These are phyloP conservation scores for Tulasnella sp. DNA, from an alignment of 768 basidiomycete species.

Conservation along the genomic window DNA sequence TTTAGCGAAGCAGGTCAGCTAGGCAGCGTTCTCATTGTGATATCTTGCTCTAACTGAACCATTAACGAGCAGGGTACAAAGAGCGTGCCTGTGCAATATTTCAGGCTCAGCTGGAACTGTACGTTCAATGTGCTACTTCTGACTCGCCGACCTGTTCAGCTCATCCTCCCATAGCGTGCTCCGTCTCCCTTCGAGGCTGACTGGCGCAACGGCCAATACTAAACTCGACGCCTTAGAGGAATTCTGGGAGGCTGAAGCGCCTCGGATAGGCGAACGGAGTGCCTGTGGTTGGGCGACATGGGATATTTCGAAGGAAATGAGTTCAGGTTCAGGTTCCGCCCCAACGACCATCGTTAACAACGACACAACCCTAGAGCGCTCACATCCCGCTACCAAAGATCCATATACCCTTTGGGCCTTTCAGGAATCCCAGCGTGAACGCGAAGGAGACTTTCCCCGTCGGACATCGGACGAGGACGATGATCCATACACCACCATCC, in stretches of 20 bases:
- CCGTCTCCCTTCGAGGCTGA: slow-evolving; percentile 40
- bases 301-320: slow-evolving; percentile 42
- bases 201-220: slow-evolving; percentile 34
- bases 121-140: slow-evolving; percentile 26
- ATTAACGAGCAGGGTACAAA: slow-evolving; percentile 42
- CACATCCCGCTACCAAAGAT: slow-evolving; percentile 30
- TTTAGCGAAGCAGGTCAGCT: slow-evolving; percentile 57
- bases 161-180: slow-evolving; percentile 40
- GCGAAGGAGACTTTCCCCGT: slow-evolving; percentile 35
- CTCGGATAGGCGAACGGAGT: slow-evolving; percentile 59
- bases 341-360: neutral
- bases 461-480: slow-evolving; percentile 43
- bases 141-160: neutral
- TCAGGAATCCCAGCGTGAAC: slow-evolving; percentile 45
- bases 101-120: slow-evolving; percentile 80
- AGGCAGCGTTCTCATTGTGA: slow-evolving; percentile 12
- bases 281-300: slow-evolving; percentile 52
- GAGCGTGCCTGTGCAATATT: slow-evolving; percentile 70
- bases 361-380: neutral
- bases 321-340: neutral
- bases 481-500: slow-evolving; percentile 63
- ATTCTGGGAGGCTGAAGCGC: slow-evolving; percentile 75
- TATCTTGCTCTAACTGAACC: slow-evolving; percentile 5
- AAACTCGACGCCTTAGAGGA: slow-evolving; percentile 56
- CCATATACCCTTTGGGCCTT: slow-evolving; percentile 58